Percentiles rank a stretch among this genome's conserved stretches.
phyloP scores from a whole-genome alignment of 441 rosid genomes.

The Populus hybrid region DNA sequence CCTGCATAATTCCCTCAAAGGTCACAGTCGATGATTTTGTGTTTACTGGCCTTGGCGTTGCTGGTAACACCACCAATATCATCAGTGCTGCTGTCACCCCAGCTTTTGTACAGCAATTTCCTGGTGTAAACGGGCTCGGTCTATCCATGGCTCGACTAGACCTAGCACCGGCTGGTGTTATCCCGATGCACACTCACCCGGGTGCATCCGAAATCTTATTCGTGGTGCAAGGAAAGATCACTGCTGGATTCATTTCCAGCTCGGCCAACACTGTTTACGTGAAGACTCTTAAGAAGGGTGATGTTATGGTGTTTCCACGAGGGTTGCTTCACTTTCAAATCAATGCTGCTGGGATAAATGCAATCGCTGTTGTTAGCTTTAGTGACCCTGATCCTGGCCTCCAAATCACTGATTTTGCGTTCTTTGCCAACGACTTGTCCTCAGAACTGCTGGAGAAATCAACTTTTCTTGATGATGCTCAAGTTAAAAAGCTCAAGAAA shows the following conservation, averaged over 20 bases:
- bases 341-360: slow-evolving; percentile 34
- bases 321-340: slow-evolving; percentile 77
- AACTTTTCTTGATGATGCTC: slow-evolving; percentile 66
- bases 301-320: slow-evolving; percentile 70
- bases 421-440: slow-evolving; percentile 54
- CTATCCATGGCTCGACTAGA: slow-evolving; percentile 43
- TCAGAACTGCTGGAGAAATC: slow-evolving; percentile 46
- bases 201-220: slow-evolving; percentile 40
- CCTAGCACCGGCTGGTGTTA: slow-evolving; percentile 45
- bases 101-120: slow-evolving; percentile 43
- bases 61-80: slow-evolving; percentile 49
- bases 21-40: slow-evolving; percentile 41
- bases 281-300: slow-evolving; percentile 51
- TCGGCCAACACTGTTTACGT: slow-evolving; percentile 55
- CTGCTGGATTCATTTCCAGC: slow-evolving; percentile 61
- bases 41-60: slow-evolving; percentile 29
- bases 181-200: slow-evolving; percentile 61
- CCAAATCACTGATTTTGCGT: slow-evolving; percentile 63
- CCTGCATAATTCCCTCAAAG: slow-evolving; percentile 33
- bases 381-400: slow-evolving; percentile 63
- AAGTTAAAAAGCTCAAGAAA: slow-evolving; percentile 75
- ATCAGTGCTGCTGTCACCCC: slow-evolving; percentile 52
- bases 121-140: slow-evolving; percentile 51
- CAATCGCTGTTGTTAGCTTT: slow-evolving; percentile 55
- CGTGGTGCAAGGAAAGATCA: slow-evolving; percentile 37